phyloP scores from a whole-genome alignment of 805 yeast genomes.

The Sungouiozyma ichnusensis region DNA sequence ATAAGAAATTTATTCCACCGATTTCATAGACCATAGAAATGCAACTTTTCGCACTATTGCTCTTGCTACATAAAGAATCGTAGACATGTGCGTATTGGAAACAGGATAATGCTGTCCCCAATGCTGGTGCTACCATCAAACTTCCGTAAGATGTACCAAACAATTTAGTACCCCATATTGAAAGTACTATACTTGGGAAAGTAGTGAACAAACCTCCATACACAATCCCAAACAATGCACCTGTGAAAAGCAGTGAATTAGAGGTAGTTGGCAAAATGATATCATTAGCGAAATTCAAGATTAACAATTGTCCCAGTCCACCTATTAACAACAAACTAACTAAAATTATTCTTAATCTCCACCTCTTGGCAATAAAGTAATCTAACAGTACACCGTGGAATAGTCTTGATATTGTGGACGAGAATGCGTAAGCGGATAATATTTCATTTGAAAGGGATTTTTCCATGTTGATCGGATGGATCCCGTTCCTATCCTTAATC shows the following conservation, averaged over 20 bases:
- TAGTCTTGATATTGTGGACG: slow-evolving; percentile 64
- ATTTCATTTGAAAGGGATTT: slow-evolving; percentile 24
- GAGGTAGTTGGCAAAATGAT: slow-evolving; percentile 18
- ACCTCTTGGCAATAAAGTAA: slow-evolving; percentile 29
- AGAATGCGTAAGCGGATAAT: slow-evolving; percentile 53
- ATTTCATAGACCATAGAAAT: slow-evolving; percentile 15
- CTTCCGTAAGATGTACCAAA: slow-evolving; percentile 92
- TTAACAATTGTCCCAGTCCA: slow-evolving; percentile 28
- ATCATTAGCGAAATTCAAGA: slow-evolving; percentile 12
- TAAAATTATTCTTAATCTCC: slow-evolving; percentile 27
- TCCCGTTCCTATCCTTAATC: background rate
- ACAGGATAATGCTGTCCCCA: slow-evolving; percentile 65
- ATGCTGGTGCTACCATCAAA: slow-evolving; percentile 79
- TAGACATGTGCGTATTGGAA: slow-evolving; percentile 55
- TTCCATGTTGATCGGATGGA: background rate
- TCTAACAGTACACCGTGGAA: slow-evolving; percentile 63
- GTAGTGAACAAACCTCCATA: slow-evolving; percentile 83
- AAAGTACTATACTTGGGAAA: slow-evolving; percentile 74
- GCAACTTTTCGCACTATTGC: slow-evolving; percentile 8
- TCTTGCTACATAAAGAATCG: slow-evolving; percentile 32
- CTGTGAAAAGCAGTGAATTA: slow-evolving; percentile 10
- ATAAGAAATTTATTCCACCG: slow-evolving; percentile 6
- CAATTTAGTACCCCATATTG: slow-evolving; percentile 78
- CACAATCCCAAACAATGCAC: slow-evolving; percentile 51
- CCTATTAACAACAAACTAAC: slow-evolving; percentile 29